Base-by-base conservation (phyloP, 1,284 basidiomycete species). In the Puccinia triticina region DNA sequence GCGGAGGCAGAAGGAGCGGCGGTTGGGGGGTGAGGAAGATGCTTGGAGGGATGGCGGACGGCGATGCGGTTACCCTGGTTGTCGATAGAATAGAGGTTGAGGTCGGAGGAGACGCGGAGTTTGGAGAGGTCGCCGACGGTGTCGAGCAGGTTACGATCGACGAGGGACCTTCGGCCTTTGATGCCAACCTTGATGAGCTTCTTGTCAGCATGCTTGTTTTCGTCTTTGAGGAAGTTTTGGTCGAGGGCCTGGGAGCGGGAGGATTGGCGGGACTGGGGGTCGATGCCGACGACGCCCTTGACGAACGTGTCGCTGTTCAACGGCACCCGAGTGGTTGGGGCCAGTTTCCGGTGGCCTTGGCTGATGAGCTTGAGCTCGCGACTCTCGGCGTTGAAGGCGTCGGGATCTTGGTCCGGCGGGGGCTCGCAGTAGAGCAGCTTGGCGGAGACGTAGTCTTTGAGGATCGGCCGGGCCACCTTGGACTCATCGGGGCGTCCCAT, bases 401-500 rank as follows among this genome's bases (percentile, higher is more conserved):
- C 90, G 18, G 92, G 90, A 10, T 85, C 88, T 8, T 89, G 91
- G 0, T 94, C 93, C 12, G 97, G 96, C 26, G 94, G 87, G 0
- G 90, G 92, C 84, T 96, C 93, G 84, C 93, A 94, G 87, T 91
- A 98, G 11, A 99, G 89, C 0, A 99, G 90, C 85, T 94, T 95
- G 53, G 94, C 97, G 85, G 94, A 96, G 84, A 99, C 95, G 86
- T 98, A 99, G 88, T 99, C 97, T 88, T 99, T 99, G 82, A 99
- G 90, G 79, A 99, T 90, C 86, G 93, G 93, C 83, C 97, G 91
- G 18, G 96, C 94, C 0, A 96, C 92, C 77, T 95, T 92, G 32
- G 96, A 94, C 87, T 98, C 96, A 86, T 99, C 97, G 1, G 97
- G 96, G 87, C 96, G 97, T 75, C 97, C 97, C 88, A 96, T 94